Base-by-base conservation (phyloP, 2,329 filamentous ascomycete species). In the Calonectria crousiana region DNA sequence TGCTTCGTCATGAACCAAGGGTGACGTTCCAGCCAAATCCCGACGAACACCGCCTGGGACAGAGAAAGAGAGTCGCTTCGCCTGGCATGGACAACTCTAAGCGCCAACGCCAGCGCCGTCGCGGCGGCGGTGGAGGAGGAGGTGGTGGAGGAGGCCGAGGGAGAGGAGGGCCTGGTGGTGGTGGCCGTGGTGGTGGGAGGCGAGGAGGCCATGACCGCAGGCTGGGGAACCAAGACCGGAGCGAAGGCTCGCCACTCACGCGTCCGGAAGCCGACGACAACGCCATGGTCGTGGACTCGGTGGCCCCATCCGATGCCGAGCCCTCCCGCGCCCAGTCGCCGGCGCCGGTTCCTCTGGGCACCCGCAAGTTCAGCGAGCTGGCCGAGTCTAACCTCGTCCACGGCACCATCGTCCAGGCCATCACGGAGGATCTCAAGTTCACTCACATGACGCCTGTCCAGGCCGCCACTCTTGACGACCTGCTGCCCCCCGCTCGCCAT, bases 401-500 rank as follows among this genome's bases (percentile, higher is more conserved):
- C 77, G 87, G 87, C 2, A 79, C 84, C 38, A 81, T 91, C 52
- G 81, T 91, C 26, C 77, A 87, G 78, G 86, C 88, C 77, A 86
- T 90, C 80, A 85, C 85, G 11, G 72, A 88, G 18, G 88, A 89
- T 72, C 83, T 90, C 78, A 84, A 86, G 76, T 89, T 89, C 77
- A 83, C 88, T 75, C 84, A 86, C 81, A 90, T 90, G 89, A 89
- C 88, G 73, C 88, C 89, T 16, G 89, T 91, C 2, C 89, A 91
- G 82, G 87, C 89, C 20, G 87, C 88, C 20, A 90, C 89, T 3
- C 83, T 91, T 16, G 82, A 84, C 73, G 84, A 86, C 67, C 85
- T 90, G 69, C 85, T 89, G 14, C 85, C 86, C n/a, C 85, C 85
- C 0, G 84, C 84, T 66, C 84, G 85, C 32, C 82, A 79, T 67